Evolutionary conservation across 257 asterid genomes (phyloP), one percentile per base, ranked within the genome.

Genomic region (Agastache rugosa): DNA sequence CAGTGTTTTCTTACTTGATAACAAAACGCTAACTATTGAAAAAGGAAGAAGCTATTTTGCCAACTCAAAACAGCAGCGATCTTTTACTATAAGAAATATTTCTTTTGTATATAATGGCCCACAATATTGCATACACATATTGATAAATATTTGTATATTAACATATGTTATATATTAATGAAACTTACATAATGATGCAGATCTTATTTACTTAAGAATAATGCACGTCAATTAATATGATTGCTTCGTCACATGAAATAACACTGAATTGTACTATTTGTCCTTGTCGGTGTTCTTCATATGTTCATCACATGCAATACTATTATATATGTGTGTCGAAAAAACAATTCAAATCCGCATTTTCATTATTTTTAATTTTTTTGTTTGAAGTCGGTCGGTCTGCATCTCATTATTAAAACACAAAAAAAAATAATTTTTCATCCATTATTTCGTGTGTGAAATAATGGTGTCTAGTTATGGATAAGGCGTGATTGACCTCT

Each of bases 171-270:
- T 16, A 12, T 51, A 51, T 51, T 31, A 5, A 31, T 3, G 14
- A 1, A 4, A 34, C 31, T 11, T 17, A 3, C 29, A 9, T 1
- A 35, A 72, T 47, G 72, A 70, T 48, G 72, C 12, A 63, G 0
- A 22, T 66, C 34, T 58, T 37, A 12, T 41, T 53, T 25, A 53
- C 6, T 29, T 31, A 31, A 31, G 65, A 64, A 76, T 58, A 73
- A 63, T 35, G 73, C 47, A 77, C 50, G 50, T 50, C 75, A 55
- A n/a, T n/a, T n/a, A n/a, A 75, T 80, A 74, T 78, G 86, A 84
- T 84, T 78, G 81, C 48, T 69, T 69, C 66, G 76, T 76, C 85
- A 82, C 87, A 80, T 76, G 85, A 82, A 71, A 79, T 67, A 63
- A 60, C 35, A 53, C 48, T 47, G 72, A n/a, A 58, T n/a, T 48